These are phyloP conservation scores for Solanum sejunctum DNA, from an alignment of 257 asterid species.

Conservation along the genomic window DNA sequence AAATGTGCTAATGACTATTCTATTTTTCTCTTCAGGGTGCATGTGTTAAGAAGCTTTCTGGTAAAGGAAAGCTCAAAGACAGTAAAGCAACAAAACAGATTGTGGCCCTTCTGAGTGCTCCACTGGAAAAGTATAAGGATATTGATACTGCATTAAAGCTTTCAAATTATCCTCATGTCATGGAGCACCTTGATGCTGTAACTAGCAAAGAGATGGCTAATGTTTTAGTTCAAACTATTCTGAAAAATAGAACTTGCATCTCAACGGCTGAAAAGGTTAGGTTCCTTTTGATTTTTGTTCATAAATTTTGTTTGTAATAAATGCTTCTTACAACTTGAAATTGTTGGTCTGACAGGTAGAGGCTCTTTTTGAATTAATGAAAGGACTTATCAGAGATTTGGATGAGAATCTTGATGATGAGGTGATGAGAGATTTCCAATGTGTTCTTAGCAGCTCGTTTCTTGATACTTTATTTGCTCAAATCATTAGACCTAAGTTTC, in stretches of 20 bases:
- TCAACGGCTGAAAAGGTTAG: slow-evolving; percentile 85
- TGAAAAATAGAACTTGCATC: slow-evolving; percentile 65
- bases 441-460: background rate
- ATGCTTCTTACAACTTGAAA: slow-evolving; percentile 8
- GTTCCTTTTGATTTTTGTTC: slow-evolving; percentile 1
- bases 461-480: background rate
- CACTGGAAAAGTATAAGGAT: slow-evolving; percentile 90
- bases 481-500: background rate
- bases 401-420: slow-evolving; percentile 58
- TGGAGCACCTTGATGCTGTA: slow-evolving; percentile 68
- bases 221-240: slow-evolving; percentile 72
- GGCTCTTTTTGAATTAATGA: slow-evolving; percentile 74
- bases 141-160: slow-evolving; percentile 89
- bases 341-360: slow-evolving; percentile 57
- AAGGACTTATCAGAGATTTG: slow-evolving; percentile 71
- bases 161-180: slow-evolving; percentile 75
- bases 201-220: slow-evolving; percentile 94
- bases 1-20: background rate
- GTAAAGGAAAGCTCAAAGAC: slow-evolving; percentile 79
- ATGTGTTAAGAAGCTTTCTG: slow-evolving; percentile 70
- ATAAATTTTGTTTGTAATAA: background rate
- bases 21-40: slow-evolving; percentile 58
- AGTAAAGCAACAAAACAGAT: slow-evolving; percentile 80
- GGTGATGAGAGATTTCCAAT: slow-evolving; percentile 29
- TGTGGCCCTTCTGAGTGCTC: slow-evolving; percentile 93